Percentiles rank a stretch among this genome's conserved stretches.
These are phyloP conservation scores for Wallacemonas sp. DNA, from an alignment of 208 protist species.

Conservation along the genomic window DNA sequence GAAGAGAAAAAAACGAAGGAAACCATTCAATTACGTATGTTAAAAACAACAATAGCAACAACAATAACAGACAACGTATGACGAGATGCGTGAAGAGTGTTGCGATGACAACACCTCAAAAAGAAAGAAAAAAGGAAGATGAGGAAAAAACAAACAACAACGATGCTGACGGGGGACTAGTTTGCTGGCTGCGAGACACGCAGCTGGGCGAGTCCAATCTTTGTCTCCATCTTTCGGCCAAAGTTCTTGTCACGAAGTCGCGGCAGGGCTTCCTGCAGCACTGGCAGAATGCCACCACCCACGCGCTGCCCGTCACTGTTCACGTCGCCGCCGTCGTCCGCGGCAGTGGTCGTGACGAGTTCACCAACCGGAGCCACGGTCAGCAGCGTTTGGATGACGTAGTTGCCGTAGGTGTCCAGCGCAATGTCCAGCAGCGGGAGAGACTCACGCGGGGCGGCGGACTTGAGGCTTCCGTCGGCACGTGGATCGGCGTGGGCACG, in stretches of 20 bases:
- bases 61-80: no score
- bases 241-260: constrained; percentile 55
- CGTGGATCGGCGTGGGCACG: neutral
- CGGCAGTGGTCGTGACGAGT: constrained; percentile 32
- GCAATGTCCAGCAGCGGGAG: constrained; percentile 74
- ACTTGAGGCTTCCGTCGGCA: constrained; percentile 26
- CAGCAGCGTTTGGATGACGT: constrained; percentile 96
- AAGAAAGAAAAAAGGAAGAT: constrained; percentile 11
- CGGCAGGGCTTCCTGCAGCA: constrained; percentile 42
- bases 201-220: constrained; percentile 49
- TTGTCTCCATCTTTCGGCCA: constrained; percentile 59
- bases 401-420: constrained; percentile 96
- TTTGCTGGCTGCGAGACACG: constrained; percentile 38
- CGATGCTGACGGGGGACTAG: neutral
- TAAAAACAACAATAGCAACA: neutral
- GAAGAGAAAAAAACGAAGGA: constrained; percentile 20
- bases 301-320: neutral
- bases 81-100: no score
- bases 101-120: no score
- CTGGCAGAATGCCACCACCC: constrained; percentile 33
- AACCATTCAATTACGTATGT: no score
- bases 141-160: neutral
- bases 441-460: constrained; percentile 24
- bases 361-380: constrained; percentile 72
- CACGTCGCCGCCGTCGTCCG: neutral